Base-by-base conservation (phyloP, 2,329 filamentous ascomycete species). In the Macrophomina tecta region DNA sequence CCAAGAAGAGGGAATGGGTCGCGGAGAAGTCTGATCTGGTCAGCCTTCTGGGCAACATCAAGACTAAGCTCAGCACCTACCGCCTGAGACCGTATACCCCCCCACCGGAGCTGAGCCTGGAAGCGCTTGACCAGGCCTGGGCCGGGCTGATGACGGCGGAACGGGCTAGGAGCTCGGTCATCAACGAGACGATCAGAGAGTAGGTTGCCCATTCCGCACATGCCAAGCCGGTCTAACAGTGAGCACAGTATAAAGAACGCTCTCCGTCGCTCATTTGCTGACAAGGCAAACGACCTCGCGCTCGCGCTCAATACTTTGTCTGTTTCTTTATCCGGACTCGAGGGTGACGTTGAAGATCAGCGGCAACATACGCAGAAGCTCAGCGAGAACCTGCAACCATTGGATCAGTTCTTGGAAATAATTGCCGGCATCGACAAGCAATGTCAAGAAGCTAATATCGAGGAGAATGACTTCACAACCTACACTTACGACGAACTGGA, bases 381-480 rank as follows among this genome's bases (percentile, higher is more conserved):
- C 46, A 93, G 92, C 72, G 89, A 92, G 70, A 97, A 92, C 74
- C 83, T 99, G 12, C 87, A 92, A 8, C 94, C 94, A 3, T 85
- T 99, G n/a, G 93, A 97, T 73, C 88, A 91, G 68, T 99, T 96
- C 76, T 86, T 99, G 48, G 89, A 92, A 69, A 91, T 93, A 70
- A 97, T 99, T 75, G 91, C 89, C 14, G 88, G 88, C 11, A 86
- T 98, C 56, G 94, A 97, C 75, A 88, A 89, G 70, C 93, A 97
- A 80, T 99, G 95, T 77, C 87, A 90, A 68, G 94, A 98, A 82
- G 95, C 95, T 69, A 98, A 99, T 77, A 97, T 99, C 70, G 95
- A 99, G 79, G 95, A 99, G 75, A 99, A 99, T 79, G 95, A 99
- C 82, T 98, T 95, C 79, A 99, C 95, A n/a, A 98, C 94, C 8